Evolutionary conservation across 495 filamentous ascomycete genomes (phyloP), one percentile per base, ranked within the genome.

Genomic region (Penicillium coffeae): DNA sequence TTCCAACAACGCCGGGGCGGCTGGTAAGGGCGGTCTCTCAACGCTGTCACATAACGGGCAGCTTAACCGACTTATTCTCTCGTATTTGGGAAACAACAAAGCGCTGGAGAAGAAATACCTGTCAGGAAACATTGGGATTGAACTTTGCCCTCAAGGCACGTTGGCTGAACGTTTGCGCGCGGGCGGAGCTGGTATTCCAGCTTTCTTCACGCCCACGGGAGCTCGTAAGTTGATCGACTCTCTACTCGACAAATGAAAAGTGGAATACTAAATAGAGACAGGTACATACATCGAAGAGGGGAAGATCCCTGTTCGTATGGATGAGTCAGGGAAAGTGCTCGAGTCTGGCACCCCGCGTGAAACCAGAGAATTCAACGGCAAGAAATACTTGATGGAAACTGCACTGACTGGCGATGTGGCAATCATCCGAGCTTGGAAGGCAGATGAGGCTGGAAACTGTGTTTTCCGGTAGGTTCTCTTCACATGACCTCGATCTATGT

Each of bases 21-120:
- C 89, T 42, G 76, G 76, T 25, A 81, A 78, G 41, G 80, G 79
- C 22, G 90, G 90, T 0, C 77, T 96, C n/a, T 85, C 89, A 36
- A 80, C 86, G 45, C 75, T 96, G 12, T 77, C 90, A 18, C 81
- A 85, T 51, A 78, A 83, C 1, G 86, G 84, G 48, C 90, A 95
- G 65, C 78, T 96, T 48, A 81, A 79, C 48, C 90, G 90, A 56
- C 83, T 95, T 76, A 84, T 95, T 53, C 82, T 88, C 6, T 88
- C 83, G 32, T 95, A 91, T 59, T 81, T 95, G 32, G 90, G 90
- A 55, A 88, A 90, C 60, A 95, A 95, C 63, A 94, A 92, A 69
- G 84, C 80, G 2, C 82, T 95, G 36, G 90, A 95, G 73, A 72
- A 77, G 49, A 87, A 89, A 74, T 95, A 95, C 61, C 69, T 95